Evolutionary conservation across 2,329 filamentous ascomycete species (phyloP).

Genomic region (Trichoderma afroharzianum): DNA sequence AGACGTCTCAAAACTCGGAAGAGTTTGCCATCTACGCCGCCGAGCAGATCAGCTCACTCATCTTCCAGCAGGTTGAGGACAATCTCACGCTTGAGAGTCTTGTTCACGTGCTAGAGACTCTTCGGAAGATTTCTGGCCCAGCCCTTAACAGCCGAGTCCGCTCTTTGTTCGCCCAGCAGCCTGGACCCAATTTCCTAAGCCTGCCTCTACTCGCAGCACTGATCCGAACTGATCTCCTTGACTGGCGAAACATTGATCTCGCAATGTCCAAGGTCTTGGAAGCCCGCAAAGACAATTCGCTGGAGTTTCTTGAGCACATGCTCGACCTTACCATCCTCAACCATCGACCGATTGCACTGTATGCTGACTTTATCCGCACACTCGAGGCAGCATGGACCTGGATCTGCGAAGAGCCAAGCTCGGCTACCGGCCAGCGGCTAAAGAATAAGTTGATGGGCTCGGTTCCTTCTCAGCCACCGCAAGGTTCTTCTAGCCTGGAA

Average conservation of each 20-base stretch:
- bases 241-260: constrained; percentile 63
- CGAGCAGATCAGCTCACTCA: constrained; percentile 54
- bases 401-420: constrained; percentile 68
- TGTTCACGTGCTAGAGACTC: constrained; percentile 58
- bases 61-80: constrained; percentile 54
- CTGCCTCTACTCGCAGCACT: constrained; percentile 56
- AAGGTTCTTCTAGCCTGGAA: constrained; percentile 51
- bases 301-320: constrained; percentile 77
- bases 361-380: constrained; percentile 81
- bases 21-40: constrained; percentile 57
- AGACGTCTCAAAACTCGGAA: constrained; percentile 58
- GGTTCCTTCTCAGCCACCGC: constrained; percentile 36
- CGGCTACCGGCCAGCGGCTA: constrained; percentile 64
- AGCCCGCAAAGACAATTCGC: constrained; percentile 64
- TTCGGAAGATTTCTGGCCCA: constrained; percentile 57
- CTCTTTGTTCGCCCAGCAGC: constrained; percentile 54
- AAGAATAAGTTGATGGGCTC: constrained; percentile 57
- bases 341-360: constrained; percentile 72
- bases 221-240: constrained; percentile 57
- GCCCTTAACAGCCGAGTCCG: constrained; percentile 53
- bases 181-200: constrained; percentile 53
- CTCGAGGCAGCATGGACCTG: constrained; percentile 78
- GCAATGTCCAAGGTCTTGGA: constrained; percentile 71
- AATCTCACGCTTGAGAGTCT: constrained; percentile 58
- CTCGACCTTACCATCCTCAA: constrained; percentile 75